Percentiles rank a stretch among this genome's conserved stretches.
phyloP scores from a whole-genome alignment of 2,329 filamentous ascomycete genomes.

The Escovopsis sp. region DNA sequence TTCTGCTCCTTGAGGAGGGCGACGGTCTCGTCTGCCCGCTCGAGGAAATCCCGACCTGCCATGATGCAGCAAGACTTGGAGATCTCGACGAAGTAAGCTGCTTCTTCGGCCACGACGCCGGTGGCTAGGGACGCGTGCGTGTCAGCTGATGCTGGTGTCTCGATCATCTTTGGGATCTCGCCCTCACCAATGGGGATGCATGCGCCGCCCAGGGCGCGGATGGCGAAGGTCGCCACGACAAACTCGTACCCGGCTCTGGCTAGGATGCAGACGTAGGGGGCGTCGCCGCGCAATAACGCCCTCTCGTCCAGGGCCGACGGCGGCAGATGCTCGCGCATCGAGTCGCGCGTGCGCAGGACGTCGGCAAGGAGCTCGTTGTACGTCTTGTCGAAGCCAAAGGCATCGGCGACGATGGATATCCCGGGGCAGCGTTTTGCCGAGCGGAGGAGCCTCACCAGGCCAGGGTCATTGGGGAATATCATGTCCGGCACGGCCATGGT shows the following conservation, averaged over 20 bases:
- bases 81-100: slow-evolving; percentile 5
- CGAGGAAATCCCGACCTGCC: not conserved
- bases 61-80: slow-evolving; percentile 6
- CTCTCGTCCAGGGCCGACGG: slow-evolving; percentile 1
- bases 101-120: slow-evolving; percentile 8
- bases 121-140: slow-evolving; percentile 1
- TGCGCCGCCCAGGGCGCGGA: slow-evolving; percentile 9
- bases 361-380: slow-evolving; percentile 9
- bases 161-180: no score
- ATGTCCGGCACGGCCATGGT: slow-evolving; percentile 3
- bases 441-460: slow-evolving; percentile 7
- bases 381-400: slow-evolving; percentile 9
- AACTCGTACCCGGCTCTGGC: slow-evolving; percentile 11
- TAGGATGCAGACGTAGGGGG: slow-evolving; percentile 6
- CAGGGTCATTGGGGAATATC: slow-evolving; percentile 7
- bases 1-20: slow-evolving; percentile 7
- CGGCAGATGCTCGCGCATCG: slow-evolving; percentile 3
- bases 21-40: slow-evolving; percentile 1
- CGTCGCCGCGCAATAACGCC: slow-evolving; percentile 3
- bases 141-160: no score
- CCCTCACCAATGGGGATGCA: slow-evolving; percentile 8
- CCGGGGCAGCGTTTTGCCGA: slow-evolving; percentile 4
- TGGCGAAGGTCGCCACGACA: slow-evolving; percentile 11
- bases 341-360: slow-evolving; percentile 7
- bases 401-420: slow-evolving; percentile 6